Percentiles rank a stretch among this genome's conserved stretches.
These are phyloP conservation scores for Pyrenochaeta sp. DNA, from an alignment of 2,329 filamentous ascomycete genomes.

Conservation along the genomic window DNA sequence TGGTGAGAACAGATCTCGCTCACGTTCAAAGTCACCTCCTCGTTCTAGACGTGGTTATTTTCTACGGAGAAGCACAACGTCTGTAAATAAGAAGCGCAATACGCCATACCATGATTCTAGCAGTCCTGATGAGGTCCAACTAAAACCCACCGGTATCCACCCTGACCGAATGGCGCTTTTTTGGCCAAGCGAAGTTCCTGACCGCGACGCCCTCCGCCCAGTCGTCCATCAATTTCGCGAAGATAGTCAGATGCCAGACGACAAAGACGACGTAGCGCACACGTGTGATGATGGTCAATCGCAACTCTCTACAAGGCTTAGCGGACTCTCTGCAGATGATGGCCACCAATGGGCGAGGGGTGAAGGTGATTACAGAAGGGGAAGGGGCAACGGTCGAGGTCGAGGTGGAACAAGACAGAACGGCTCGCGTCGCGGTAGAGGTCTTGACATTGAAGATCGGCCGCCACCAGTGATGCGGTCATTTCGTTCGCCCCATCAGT, in stretches of 20 bases:
- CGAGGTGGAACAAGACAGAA: too few relatives aligned
- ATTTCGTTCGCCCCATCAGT: neutral
- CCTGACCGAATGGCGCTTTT: conserved; percentile 1
- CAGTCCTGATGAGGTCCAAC: neutral
- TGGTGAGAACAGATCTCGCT: neutral
- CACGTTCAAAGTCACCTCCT: neutral
- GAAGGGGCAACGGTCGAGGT: neutral
- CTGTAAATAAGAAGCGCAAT: neutral
- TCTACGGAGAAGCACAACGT: neutral
- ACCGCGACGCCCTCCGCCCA: neutral
- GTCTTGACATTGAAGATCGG: neutral
- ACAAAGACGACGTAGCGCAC: neutral
- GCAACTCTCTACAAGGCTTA: neutral
- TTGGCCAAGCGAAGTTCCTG: neutral
- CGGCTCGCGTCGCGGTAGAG: neutral
- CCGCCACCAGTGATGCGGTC: neutral
- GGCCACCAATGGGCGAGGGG: conserved; percentile 7
- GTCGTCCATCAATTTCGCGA: neutral
- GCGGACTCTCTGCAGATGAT: neutral
- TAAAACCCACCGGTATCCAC: neutral
- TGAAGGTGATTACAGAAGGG: neutral
- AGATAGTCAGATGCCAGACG: neutral
- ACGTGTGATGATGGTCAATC: neutral
- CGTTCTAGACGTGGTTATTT: neutral
- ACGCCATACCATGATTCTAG: neutral